These are phyloP conservation scores for Annulohypoxylon stygium DNA, from an alignment of 495 filamentous ascomycete species.

Conservation along the genomic window DNA sequence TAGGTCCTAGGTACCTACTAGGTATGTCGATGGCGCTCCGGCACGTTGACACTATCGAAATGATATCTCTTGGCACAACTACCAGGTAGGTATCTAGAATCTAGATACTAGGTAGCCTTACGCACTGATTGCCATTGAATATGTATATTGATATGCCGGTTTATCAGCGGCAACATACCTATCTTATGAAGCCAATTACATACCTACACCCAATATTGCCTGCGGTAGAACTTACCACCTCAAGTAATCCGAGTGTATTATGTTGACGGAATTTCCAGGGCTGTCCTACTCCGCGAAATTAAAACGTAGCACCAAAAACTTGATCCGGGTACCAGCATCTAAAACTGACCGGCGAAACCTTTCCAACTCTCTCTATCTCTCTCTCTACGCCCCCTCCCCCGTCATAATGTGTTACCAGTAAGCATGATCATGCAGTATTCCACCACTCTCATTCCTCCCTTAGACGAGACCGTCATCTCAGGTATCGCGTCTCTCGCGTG, in stretches of 20 bases:
- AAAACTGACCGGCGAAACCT: not conserved
- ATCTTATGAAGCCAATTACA: conserved; percentile 2
- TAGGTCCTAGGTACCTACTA: not conserved
- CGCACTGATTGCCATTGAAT: conserved; percentile 10
- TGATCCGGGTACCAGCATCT: conserved; percentile 22
- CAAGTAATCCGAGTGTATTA: not conserved
- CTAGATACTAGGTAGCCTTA: conserved; percentile 17
- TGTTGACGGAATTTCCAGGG: not conserved
- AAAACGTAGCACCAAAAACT: conserved; percentile 25
- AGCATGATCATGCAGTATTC: conserved; percentile 17
- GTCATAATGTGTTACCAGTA: conserved; percentile 18
- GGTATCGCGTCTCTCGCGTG: conserved; percentile 21
- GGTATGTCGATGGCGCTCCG: not conserved
- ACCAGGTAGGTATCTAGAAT: no score
- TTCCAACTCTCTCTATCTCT: not conserved
- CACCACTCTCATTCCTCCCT: conserved; percentile 23
- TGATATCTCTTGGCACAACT: conserved; percentile 38
- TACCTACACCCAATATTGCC: conserved; percentile 22
- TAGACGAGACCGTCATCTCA: conserved; percentile 29
- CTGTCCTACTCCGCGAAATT: conserved; percentile 32
- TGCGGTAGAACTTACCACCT: not conserved
- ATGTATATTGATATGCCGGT: conserved; percentile 18
- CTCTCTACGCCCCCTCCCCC: no score
- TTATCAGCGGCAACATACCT: conserved; percentile 31
- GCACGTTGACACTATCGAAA: conserved; percentile 21